Conservation (phyloP, 805 yeast species). For the Candida tammaniensis region DNA sequence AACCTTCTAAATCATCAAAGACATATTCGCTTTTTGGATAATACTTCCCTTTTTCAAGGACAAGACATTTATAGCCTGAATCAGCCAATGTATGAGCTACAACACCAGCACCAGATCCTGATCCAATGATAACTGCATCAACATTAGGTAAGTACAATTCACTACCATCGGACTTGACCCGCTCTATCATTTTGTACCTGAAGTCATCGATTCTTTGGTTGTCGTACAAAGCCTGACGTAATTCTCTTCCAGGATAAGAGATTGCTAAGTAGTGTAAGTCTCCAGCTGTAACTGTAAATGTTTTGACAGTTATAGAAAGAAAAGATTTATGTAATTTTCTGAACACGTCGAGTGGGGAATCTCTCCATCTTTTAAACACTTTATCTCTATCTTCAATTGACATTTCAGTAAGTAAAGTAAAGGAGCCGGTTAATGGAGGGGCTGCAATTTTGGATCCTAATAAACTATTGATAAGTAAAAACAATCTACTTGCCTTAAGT, state of each 20-base stretch:
- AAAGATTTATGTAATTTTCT: constrained; percentile 35
- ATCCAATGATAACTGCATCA: constrained; percentile 49
- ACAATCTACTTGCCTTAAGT: constrained; percentile 16
- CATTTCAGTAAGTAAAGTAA: constrained; percentile 37
- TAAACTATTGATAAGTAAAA: constrained; percentile 21
- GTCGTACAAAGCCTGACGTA: constrained; percentile 26
- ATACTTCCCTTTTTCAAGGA: constrained; percentile 52
- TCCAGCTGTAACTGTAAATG: constrained; percentile 27
- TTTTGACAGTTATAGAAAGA: constrained; percentile 19
- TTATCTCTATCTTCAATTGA: constrained; percentile 25
- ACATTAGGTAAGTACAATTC: constrained; percentile 36
- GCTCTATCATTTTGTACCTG: constrained; percentile 26
- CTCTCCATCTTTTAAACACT: constrained; percentile 37
- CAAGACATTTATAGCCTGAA: constrained; percentile 42
- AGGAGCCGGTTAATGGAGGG: constrained; percentile 32
- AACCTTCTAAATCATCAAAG: constrained; percentile 37
- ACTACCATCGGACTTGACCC: constrained; percentile 24
- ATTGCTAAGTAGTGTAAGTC: constrained; percentile 34
- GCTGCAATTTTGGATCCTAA: constrained; percentile 31
- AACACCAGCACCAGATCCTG: constrained; percentile 55
- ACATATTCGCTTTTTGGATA: constrained; percentile 31
- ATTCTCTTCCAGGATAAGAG: constrained; percentile 36
- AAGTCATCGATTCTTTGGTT: constrained; percentile 23
- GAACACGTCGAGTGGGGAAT: constrained; percentile 34
- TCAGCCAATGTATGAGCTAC: constrained; percentile 45